A percentile compares a stretch with the other conserved stretches of the same genome.
Evolutionary conservation across 1,284 basidiomycete genomes (phyloP).

Genomic region (Cryptococcus sp.): DNA sequence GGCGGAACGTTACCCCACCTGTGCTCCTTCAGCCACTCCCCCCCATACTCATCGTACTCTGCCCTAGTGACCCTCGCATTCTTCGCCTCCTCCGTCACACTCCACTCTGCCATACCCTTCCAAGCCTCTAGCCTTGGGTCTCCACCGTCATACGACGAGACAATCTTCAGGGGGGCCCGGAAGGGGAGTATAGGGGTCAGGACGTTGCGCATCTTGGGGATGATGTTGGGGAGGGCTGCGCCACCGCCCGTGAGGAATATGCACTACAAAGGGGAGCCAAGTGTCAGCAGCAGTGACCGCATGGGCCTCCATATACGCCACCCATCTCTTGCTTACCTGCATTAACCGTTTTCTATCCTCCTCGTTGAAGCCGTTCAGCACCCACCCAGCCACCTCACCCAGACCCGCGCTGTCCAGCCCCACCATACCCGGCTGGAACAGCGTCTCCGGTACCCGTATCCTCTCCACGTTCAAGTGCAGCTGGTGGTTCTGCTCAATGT

Average conservation of each 20-base stretch:
- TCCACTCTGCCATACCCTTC: constrained; percentile 87
- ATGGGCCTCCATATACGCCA: not conserved
- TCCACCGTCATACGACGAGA: constrained; percentile 51
- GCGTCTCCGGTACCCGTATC: constrained; percentile 87
- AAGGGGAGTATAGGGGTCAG: constrained; percentile 78
- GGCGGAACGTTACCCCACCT: constrained; percentile 50
- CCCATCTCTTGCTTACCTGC: constrained; percentile 41
- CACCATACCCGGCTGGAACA: constrained; percentile 89
- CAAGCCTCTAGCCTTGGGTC: constrained; percentile 79
- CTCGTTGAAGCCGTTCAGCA: constrained; percentile 75
- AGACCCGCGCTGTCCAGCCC: constrained; percentile 93
- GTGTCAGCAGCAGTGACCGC: not conserved
- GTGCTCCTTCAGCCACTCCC: constrained; percentile 63
- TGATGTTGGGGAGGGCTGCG: constrained; percentile 69
- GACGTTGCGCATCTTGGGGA: constrained; percentile 63
- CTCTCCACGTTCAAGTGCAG: constrained; percentile 93
- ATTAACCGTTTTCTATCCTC: constrained; percentile 63
- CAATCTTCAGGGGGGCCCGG: constrained; percentile 64
- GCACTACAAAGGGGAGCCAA: too few species aligned
- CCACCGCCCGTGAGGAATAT: constrained; percentile 88
- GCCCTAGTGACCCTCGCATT: constrained; percentile 62
- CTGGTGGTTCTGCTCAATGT: constrained; percentile 62
- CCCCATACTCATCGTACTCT: constrained; percentile 90
- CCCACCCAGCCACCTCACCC: constrained; percentile 81
- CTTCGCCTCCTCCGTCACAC: constrained; percentile 60